Percentiles rank a stretch among this genome's conserved stretches.
Conservation (phyloP, 2,329 filamentous ascomycete genomes). For the Colletotrichum graminicola region DNA sequence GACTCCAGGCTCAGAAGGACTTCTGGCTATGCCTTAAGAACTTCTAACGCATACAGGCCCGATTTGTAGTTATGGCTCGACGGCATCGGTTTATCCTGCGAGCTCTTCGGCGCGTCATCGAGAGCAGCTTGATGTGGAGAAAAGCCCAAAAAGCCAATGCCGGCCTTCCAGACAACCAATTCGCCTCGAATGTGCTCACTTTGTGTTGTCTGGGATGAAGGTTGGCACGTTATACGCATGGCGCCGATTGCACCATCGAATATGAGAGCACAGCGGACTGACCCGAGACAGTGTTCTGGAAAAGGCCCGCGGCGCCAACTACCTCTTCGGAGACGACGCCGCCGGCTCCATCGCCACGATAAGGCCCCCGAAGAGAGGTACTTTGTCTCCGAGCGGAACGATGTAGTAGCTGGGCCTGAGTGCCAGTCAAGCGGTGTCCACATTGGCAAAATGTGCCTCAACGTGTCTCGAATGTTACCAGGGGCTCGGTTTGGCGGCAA, state of each 20-base stretch:
- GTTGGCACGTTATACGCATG: slow-evolving; percentile 56
- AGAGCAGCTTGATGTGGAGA: neutral
- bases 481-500: neutral
- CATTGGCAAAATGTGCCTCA: slow-evolving; percentile 54
- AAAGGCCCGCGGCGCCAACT: slow-evolving; percentile 54
- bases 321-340: slow-evolving; percentile 56
- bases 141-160: neutral
- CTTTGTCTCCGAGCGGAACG: slow-evolving; percentile 49
- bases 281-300: slow-evolving; percentile 57
- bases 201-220: neutral
- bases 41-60: neutral
- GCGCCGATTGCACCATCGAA: slow-evolving; percentile 62
- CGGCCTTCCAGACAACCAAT: neutral
- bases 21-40: too few species aligned
- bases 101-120: neutral
- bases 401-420: slow-evolving; percentile 41
- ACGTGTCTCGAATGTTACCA: neutral
- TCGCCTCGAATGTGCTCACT: neutral
- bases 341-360: slow-evolving; percentile 52
- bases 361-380: slow-evolving; percentile 51
- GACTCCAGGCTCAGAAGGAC: neutral
- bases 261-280: slow-evolving; percentile 60
- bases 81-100: neutral
- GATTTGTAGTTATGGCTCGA: neutral
- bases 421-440: slow-evolving; percentile 45